phyloP scores from a whole-genome alignment of 179 eudicot species.

The Sideroxylon spinosum region DNA sequence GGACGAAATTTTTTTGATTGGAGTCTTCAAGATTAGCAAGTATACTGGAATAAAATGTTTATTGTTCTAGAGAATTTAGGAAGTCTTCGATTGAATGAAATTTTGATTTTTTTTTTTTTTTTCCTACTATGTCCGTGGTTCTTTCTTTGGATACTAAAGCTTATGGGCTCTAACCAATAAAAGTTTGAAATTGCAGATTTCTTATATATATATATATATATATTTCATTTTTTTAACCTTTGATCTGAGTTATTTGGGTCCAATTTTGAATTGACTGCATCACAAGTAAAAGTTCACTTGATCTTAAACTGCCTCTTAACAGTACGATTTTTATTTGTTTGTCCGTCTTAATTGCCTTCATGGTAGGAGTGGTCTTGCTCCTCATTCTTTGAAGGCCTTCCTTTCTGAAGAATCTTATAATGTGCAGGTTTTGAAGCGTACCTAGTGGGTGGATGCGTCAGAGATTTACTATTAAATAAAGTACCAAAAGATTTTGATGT shows the following conservation, averaged over 20 bases:
- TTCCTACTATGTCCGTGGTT: neutral
- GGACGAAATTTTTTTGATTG: too few species aligned
- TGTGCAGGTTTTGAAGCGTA: constrained; percentile 78
- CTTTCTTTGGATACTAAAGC: neutral
- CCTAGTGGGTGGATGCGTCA: constrained; percentile 95
- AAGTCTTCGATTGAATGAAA: too few species aligned
- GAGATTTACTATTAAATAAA: constrained; percentile 76
- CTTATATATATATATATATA: neutral
- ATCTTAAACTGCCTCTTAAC: neutral
- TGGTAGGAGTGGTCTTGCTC: neutral
- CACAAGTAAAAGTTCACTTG: too few species aligned
- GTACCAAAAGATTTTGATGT: constrained; percentile 90
- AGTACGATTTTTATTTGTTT: neutral
- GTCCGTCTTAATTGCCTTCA: neutral
- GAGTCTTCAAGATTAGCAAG: neutral
- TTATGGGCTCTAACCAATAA: neutral
- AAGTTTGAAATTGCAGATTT: neutral
- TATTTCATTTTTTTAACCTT: neutral
- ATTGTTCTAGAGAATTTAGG: too few species aligned
- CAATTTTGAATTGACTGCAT: too few species aligned
- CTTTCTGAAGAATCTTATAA: constrained; percentile 6
- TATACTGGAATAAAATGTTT: neutral
- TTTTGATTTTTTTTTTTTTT: too few species aligned
- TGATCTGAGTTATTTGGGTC: neutral
- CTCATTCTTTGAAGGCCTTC: neutral